A percentile compares a stretch with the other conserved stretches of the same genome.
These are phyloP conservation scores for Xerocomus potaroensis DNA, from an alignment of 768 basidiomycete species.

Conservation along the genomic window DNA sequence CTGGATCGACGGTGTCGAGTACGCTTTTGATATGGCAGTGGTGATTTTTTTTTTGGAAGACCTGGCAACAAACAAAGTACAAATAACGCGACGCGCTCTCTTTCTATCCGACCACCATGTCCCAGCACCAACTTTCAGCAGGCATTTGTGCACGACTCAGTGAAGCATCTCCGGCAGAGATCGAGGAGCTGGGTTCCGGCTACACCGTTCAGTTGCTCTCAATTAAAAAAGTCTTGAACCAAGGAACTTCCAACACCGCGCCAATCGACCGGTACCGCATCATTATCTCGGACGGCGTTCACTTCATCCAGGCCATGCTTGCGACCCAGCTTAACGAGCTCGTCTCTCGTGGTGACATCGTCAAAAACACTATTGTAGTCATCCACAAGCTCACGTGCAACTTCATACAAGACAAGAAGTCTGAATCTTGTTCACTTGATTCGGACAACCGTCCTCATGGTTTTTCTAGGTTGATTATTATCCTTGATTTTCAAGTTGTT, in stretches of 20 bases:
- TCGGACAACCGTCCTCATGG: constrained; percentile 3
- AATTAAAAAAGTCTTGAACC: constrained; percentile 71
- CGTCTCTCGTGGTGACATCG: constrained; percentile 58
- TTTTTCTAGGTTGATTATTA: constrained; percentile 66
- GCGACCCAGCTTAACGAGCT: constrained; percentile 84
- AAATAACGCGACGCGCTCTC: constrained; percentile 18
- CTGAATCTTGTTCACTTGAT: constrained; percentile 18
- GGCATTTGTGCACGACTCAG: constrained; percentile 54
- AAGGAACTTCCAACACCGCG: constrained; percentile 26
- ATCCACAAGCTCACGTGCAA: constrained; percentile 80
- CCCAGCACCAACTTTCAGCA: constrained; percentile 45
- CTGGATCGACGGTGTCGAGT: constrained; percentile 26
- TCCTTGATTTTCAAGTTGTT: constrained; percentile 62
- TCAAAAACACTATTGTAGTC: constrained; percentile 63
- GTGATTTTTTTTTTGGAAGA: too few species aligned
- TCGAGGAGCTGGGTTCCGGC: constrained; percentile 27
- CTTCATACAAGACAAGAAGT: constrained; percentile 82
- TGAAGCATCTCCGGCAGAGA: constrained; percentile 31
- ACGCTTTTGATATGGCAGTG: too few species aligned
- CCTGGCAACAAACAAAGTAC: constrained; percentile 9
- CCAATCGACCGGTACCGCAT: constrained; percentile 63
- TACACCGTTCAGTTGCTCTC: constrained; percentile 77
- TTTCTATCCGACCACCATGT: constrained; percentile 29
- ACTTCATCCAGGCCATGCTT: constrained; percentile 92
- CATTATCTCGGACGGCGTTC: constrained; percentile 84